Percentiles rank a stretch among this genome's conserved stretches.
Conservation (phyloP, 2,329 filamentous ascomycete genomes). For the Scolecobasidium constrictum region DNA sequence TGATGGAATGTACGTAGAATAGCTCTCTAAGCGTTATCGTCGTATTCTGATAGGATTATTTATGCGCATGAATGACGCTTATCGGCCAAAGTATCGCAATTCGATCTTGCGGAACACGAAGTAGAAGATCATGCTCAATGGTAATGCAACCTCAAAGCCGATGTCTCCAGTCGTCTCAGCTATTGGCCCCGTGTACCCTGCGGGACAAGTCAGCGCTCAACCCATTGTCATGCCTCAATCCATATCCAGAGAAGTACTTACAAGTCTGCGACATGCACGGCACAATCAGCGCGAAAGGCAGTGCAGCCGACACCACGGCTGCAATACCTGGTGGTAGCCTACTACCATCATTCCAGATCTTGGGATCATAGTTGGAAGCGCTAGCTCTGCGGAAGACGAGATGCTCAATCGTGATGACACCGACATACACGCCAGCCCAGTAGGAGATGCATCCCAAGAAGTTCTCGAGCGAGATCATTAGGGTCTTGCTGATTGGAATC, state of each 20-base stretch:
- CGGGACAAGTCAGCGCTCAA: no score
- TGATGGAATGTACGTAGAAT: no score
- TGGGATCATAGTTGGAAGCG: constrained; percentile 25
- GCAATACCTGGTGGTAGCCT: constrained; percentile 30
- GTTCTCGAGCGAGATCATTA: constrained; percentile 43
- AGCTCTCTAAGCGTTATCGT: no score
- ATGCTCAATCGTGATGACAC: constrained; percentile 25
- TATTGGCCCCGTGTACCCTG: constrained; percentile 52
- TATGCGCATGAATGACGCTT: no score
- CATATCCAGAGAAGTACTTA: no score
- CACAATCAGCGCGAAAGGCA: constrained; percentile 39
- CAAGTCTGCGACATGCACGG: constrained; percentile 50
- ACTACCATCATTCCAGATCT: constrained; percentile 27
- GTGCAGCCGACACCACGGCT: constrained; percentile 25
- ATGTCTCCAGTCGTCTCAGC: constrained; percentile 51
- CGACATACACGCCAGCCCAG: constrained; percentile 24
- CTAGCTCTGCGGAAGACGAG: constrained; percentile 24
- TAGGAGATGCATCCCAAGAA: constrained; percentile 25
- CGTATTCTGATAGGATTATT: no score
- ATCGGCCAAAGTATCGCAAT: no score
- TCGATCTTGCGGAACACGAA: no score
- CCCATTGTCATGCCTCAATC: no score
- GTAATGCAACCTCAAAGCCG: constrained; percentile 56
- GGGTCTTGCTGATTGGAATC: constrained; percentile 43
- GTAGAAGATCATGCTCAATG: no score